Conservation (phyloP, 2,329 filamentous ascomycete species). For the Penicillium sp. region DNA sequence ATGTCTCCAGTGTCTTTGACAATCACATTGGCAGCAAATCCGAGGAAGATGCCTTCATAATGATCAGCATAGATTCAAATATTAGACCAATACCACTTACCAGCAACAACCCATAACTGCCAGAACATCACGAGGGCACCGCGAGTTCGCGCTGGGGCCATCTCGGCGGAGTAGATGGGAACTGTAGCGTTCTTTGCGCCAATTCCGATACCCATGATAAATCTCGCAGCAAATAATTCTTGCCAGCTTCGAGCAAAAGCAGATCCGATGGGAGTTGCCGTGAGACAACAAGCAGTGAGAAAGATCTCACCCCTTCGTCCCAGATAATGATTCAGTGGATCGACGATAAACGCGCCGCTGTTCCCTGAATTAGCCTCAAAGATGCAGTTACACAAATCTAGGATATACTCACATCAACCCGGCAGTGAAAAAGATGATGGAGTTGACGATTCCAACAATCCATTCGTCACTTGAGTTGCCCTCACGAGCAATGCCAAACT, state of each 20-base stretch:
- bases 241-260: conserved; percentile 61
- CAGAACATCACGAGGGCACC: conserved; percentile 59
- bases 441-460: conserved; percentile 67
- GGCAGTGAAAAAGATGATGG: conserved; percentile 48
- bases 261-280: conserved; percentile 68
- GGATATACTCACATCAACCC: conserved; percentile 16
- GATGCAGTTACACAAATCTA: conserved; percentile 43
- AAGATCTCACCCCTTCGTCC: conserved; percentile 67
- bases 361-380: not conserved
- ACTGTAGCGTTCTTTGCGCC: conserved; percentile 59
- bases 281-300: conserved; percentile 61
- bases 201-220: conserved; percentile 63
- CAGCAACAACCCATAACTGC: conserved; percentile 43
- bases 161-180: conserved; percentile 57
- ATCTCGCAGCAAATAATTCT: conserved; percentile 55
- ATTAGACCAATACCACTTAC: not conserved
- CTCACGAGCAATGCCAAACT: conserved; percentile 45
- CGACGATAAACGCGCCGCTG: conserved; percentile 64
- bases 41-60: conserved; percentile 60
- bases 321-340: conserved; percentile 61
- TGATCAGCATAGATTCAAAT: not conserved
- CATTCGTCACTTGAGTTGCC: conserved; percentile 47
- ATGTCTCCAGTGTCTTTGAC: conserved; percentile 60
- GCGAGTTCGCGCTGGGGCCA: conserved; percentile 55
- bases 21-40: conserved; percentile 64